Evolutionary conservation across 1,284 basidiomycete genomes (phyloP).

Genomic region (Violaceomyces palustris): DNA sequence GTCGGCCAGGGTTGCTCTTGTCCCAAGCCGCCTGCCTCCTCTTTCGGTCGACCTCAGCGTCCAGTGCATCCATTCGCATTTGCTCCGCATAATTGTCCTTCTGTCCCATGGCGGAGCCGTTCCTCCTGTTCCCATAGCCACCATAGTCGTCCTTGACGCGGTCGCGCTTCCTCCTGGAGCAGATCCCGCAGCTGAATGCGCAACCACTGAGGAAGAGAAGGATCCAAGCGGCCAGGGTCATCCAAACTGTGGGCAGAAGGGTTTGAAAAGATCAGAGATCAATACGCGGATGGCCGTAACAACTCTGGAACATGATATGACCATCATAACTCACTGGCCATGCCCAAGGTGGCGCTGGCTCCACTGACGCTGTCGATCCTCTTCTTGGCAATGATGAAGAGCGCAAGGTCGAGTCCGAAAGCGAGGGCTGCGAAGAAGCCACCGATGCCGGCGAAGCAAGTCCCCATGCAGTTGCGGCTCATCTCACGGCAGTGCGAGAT

Average conservation of each 20-base stretch:
- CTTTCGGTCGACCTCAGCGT: conserved; percentile 39
- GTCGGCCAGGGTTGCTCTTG: neutral
- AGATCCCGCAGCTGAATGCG: conserved; percentile 39
- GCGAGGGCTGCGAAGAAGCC: conserved; percentile 34
- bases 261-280: neutral
- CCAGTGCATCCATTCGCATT: conserved; percentile 48
- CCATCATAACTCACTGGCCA: conserved; percentile 21
- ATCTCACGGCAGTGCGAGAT: conserved; percentile 36
- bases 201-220: conserved; percentile 35
- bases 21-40: conserved; percentile 25
- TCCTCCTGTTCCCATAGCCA: conserved; percentile 15
- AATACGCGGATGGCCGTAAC: neutral
- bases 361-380: conserved; percentile 38
- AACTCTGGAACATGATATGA: neutral
- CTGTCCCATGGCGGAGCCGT: conserved; percentile 2
- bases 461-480: conserved; percentile 28
- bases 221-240: conserved; percentile 44
- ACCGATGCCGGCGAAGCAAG: conserved; percentile 34
- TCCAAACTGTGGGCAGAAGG: conserved; percentile 21
- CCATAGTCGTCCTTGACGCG: conserved; percentile 32
- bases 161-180: conserved; percentile 22
- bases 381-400: conserved; percentile 46
- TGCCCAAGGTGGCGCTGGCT: conserved; percentile 31
- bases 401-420: conserved; percentile 42
- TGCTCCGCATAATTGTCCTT: conserved; percentile 25